These are phyloP conservation scores for Penicillium digitatum DNA, from an alignment of 2,329 filamentous ascomycete species.

Conservation along the genomic window DNA sequence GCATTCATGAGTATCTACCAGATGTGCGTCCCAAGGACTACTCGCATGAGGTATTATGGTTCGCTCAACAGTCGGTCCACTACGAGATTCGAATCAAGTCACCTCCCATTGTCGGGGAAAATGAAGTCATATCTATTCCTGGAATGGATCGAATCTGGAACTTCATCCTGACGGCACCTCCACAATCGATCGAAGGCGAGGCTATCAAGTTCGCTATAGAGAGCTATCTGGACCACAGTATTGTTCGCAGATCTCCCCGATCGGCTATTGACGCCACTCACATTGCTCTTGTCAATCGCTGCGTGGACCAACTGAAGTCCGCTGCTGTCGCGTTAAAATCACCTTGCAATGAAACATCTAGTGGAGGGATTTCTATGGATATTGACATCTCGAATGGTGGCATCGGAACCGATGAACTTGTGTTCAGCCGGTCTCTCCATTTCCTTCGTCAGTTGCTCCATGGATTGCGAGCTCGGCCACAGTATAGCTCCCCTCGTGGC, in stretches of 20 bases:
- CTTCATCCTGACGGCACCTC: slow-evolving; percentile 67
- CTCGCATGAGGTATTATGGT: slow-evolving; percentile 39
- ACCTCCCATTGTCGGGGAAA: slow-evolving; percentile 43
- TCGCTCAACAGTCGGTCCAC: slow-evolving; percentile 41
- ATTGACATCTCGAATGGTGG: slow-evolving; percentile 50
- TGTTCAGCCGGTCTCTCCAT: slow-evolving; percentile 65
- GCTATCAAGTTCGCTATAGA: slow-evolving; percentile 70
- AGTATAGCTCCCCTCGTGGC: slow-evolving; percentile 60
- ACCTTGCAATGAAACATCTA: slow-evolving; percentile 43
- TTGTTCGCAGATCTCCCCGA: slow-evolving; percentile 42
- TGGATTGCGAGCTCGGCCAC: slow-evolving; percentile 48
- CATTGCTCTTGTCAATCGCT: slow-evolving; percentile 67
- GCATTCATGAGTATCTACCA: slow-evolving; percentile 43
- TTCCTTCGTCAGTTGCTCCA: slow-evolving; percentile 65
- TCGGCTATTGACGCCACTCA: slow-evolving; percentile 58
- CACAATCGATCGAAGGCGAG: slow-evolving; percentile 60
- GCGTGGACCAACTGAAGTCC: slow-evolving; percentile 64
- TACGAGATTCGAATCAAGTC: slow-evolving; percentile 56
- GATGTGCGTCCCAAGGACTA: slow-evolving; percentile 38
- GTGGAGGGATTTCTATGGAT: slow-evolving; percentile 52
- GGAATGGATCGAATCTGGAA: slow-evolving; percentile 74
- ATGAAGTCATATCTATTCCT: slow-evolving; percentile 44
- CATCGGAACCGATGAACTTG: slow-evolving; percentile 53
- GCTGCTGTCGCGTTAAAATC: slow-evolving; percentile 58
- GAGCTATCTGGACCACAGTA: slow-evolving; percentile 60